Conservation (phyloP, 805 yeast species). For the Barnettozyma californica region DNA sequence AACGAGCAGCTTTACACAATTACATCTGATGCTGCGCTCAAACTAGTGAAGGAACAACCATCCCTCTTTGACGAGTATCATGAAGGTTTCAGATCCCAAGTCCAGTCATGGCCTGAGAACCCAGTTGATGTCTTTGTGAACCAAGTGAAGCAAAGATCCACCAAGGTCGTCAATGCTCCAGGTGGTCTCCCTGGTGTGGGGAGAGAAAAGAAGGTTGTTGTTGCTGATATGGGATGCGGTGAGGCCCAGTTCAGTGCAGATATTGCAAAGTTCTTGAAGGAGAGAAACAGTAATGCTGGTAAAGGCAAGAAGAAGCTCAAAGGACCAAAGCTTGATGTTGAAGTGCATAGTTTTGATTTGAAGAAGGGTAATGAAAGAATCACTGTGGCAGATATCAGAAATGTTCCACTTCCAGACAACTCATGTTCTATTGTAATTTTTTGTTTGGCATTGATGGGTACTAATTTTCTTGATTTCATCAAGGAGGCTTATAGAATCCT, state of each 20-base stretch:
- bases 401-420: constrained; percentile 77
- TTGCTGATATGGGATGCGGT: constrained; percentile 99
- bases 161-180: constrained; percentile 82
- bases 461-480: constrained; percentile 88
- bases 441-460: constrained; percentile 95
- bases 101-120: constrained; percentile 96
- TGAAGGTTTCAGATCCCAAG: constrained; percentile 91
- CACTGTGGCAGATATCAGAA: constrained; percentile 93
- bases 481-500: constrained; percentile 84
- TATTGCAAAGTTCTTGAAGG: constrained; percentile 44
- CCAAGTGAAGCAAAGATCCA: constrained; percentile 54
- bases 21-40: constrained; percentile 69
- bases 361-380: constrained; percentile 83
- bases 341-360: constrained; percentile 87
- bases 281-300: constrained; percentile 17
- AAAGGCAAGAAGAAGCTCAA: constrained; percentile 30
- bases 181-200: constrained; percentile 85
- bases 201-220: constrained; percentile 49
- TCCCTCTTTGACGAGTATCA: constrained; percentile 90
- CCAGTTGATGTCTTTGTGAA: constrained; percentile 89
- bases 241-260: constrained; percentile 85
- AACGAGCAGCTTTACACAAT: constrained; percentile 94
- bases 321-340: constrained; percentile 41
- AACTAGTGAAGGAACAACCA: constrained; percentile 74
- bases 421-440: constrained; percentile 87